A percentile compares a stretch with the other conserved stretches of the same genome.
Evolutionary conservation across 768 basidiomycete species (phyloP).

Genomic region (Porphyrellus cyaneotinctus): DNA sequence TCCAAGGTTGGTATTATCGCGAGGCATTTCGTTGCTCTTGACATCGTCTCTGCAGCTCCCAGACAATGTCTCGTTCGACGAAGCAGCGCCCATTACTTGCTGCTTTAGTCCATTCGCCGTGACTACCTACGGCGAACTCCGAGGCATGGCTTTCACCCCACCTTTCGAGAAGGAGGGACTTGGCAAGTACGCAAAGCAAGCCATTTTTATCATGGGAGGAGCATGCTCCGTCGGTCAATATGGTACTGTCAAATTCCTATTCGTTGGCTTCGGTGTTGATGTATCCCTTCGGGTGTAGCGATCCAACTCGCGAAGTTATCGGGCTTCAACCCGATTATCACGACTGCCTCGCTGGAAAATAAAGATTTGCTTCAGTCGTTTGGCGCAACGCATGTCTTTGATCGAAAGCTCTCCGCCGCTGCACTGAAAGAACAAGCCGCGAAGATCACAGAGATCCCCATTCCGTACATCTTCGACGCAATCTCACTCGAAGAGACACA

Average conservation of each 20-base stretch:
- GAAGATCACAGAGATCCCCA: neutral
- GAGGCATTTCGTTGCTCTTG: neutral
- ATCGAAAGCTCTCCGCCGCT: constrained; percentile 19
- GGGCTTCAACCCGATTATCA: constrained; percentile 34
- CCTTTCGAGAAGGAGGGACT: constrained; percentile 30
- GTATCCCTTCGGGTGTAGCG: constrained; percentile 3
- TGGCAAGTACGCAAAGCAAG: constrained; percentile 30
- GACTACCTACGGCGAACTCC: constrained; percentile 30
- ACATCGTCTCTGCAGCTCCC: constrained; percentile 25
- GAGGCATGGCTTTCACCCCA: constrained; percentile 23
- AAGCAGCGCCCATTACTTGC: constrained; percentile 34
- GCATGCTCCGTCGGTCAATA: constrained; percentile 38
- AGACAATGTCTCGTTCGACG: constrained; percentile 31
- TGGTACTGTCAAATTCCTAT: constrained; percentile 16
- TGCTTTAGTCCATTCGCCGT: constrained; percentile 32
- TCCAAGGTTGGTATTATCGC: constrained; percentile 10
- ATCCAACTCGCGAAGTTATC: constrained; percentile 34
- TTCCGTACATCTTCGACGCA: constrained; percentile 23
- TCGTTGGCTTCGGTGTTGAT: neutral
- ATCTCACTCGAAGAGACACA: constrained; percentile 32
- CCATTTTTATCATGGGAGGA: constrained; percentile 35
- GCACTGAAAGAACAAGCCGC: constrained; percentile 7
- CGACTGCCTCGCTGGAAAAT: constrained; percentile 35
- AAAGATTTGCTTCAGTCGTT: constrained; percentile 25
- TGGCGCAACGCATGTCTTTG: constrained; percentile 37